phyloP scores from a whole-genome alignment of 208 protist species.

The Trypanosoma avium region DNA sequence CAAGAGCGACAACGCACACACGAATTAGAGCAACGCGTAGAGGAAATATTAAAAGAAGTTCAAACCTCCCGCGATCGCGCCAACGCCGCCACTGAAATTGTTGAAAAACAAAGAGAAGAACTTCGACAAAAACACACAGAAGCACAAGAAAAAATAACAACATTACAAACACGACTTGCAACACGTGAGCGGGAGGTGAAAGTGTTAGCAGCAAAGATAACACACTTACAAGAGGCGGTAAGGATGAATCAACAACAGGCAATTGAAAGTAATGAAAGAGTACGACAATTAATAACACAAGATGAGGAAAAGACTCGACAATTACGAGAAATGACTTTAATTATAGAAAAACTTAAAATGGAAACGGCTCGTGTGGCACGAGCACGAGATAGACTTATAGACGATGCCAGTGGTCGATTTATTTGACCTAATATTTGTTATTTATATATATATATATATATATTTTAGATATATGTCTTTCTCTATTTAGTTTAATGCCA shows the following conservation, averaged over 20 bases:
- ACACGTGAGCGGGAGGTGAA: constrained; percentile 34
- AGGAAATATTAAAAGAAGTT: constrained; percentile 18
- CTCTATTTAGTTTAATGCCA: background rate
- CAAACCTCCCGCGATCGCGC: constrained; percentile 17
- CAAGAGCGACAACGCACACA: constrained; percentile 12
- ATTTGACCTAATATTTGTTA: background rate
- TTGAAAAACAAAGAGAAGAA: constrained; percentile 34
- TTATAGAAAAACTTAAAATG: constrained; percentile 58
- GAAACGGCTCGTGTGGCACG: constrained; percentile 48
- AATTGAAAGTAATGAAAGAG: constrained; percentile 34
- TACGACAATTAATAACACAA: constrained; percentile 41
- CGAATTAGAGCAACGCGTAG: constrained; percentile 18
- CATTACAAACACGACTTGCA: constrained; percentile 26
- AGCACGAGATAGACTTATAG: constrained; percentile 41
- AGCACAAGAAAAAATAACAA: constrained; percentile 24
- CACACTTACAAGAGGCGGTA: constrained; percentile 48
- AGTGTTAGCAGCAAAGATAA: constrained; percentile 35
- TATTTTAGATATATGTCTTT: background rate
- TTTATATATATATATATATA: constrained; percentile 2
- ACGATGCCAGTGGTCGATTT: constrained; percentile 32
- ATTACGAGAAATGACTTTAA: constrained; percentile 39
- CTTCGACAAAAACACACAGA: constrained; percentile 33
- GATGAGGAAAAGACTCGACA: constrained; percentile 41
- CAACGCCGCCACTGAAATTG: constrained; percentile 9
- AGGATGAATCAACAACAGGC: constrained; percentile 60